These are phyloP conservation scores for Paxillus ammoniavirescens DNA, from an alignment of 768 basidiomycete species.

Conservation along the genomic window DNA sequence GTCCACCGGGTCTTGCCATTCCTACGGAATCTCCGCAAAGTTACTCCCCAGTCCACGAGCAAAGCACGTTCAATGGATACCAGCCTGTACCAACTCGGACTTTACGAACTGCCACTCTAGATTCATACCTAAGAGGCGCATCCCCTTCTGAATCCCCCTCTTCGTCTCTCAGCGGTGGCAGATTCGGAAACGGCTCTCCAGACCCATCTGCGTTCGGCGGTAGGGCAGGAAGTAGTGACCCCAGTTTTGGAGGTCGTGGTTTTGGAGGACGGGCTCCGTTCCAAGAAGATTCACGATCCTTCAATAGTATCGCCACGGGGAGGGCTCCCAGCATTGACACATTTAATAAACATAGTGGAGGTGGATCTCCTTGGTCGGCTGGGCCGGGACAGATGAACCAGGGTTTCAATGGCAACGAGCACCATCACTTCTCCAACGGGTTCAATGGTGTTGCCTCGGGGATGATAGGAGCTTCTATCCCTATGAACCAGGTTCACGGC, in stretches of 20 bases:
- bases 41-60: constrained; percentile 37
- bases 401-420: constrained; percentile 20
- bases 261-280: constrained; percentile 37
- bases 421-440: constrained; percentile 23
- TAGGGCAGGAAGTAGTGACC: constrained; percentile 39
- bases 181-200: constrained; percentile 67
- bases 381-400: constrained; percentile 23
- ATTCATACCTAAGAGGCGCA: constrained; percentile 52
- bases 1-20: constrained; percentile 55
- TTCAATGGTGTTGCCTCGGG: constrained; percentile 21
- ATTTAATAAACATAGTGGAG: constrained; percentile 35
- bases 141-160: constrained; percentile 71
- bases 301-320: constrained; percentile 30
- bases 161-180: constrained; percentile 64
- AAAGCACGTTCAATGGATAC: constrained; percentile 45
- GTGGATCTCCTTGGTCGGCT: constrained; percentile 36
- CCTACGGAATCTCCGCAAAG: constrained; percentile 51
- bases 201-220: constrained; percentile 60
- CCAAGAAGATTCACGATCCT: constrained; percentile 43
- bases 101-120: constrained; percentile 61
- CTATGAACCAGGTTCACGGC: constrained; percentile 20
- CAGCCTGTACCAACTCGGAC: constrained; percentile 67
- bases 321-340: constrained; percentile 38
- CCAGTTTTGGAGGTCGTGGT: constrained; percentile 34
- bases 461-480: constrained; percentile 13